Conservation (phyloP, 805 yeast species). For the Pichia ethanolica region DNA sequence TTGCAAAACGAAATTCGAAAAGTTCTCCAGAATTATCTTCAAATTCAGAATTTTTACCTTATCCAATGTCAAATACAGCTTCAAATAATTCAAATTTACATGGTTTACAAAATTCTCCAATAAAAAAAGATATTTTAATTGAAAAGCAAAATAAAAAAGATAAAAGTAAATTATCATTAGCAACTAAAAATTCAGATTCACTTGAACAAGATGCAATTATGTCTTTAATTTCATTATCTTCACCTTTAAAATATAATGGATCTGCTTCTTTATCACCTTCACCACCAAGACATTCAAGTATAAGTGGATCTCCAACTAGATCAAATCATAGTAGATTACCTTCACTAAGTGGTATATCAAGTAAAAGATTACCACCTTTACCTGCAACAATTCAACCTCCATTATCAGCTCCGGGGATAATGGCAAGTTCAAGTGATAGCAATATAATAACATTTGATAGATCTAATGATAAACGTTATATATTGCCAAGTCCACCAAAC, state of each 20-base stretch:
- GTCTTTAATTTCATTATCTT: conserved; percentile 48
- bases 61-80: background rate
- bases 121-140: conserved; percentile 7
- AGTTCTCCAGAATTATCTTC: conserved; percentile 9
- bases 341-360: conserved; percentile 2
- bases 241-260: conserved; percentile 31
- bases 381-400: background rate
- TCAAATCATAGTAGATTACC: background rate
- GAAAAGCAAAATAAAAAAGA: background rate
- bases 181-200: conserved; percentile 18
- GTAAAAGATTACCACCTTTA: conserved; percentile 3
- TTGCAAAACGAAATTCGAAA: conserved; percentile 17
- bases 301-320: conserved; percentile 3
- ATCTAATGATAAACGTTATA: background rate
- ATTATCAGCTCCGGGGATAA: conserved; percentile 6
- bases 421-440: background rate
- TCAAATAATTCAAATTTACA: background rate
- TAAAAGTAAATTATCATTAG: background rate
- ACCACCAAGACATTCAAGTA: conserved; percentile 4
- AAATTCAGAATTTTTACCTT: background rate
- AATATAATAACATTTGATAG: background rate
- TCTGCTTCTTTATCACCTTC: conserved; percentile 11
- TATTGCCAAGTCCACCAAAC: background rate
- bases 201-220: conserved; percentile 49
- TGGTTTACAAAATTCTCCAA: conserved; percentile 8